Base-by-base conservation (phyloP, 2,329 filamentous ascomycete genomes). In the Pseudogymnoascus sp. region DNA sequence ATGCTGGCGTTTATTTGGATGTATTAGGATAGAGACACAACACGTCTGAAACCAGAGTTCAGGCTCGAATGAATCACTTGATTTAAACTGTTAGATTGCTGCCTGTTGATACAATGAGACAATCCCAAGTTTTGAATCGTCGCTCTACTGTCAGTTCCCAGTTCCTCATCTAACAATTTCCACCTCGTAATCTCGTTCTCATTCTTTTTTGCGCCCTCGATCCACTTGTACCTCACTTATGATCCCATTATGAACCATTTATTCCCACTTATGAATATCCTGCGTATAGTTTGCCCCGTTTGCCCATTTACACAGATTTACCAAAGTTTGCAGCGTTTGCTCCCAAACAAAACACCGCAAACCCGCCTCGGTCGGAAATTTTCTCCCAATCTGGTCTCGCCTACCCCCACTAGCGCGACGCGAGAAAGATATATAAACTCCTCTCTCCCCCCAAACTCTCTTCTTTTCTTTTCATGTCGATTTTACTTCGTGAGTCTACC, bases 401-500 rank as follows among this genome's bases (percentile, higher is more conserved):
- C 21, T 49, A 49, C 41, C 41, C 21, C 12, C 2, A 49, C 41
- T 49, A 49, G 41, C 41, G 41, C 21, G 41, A 49, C 21, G 5
- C 41, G 41, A 12, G 41, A 43, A 43, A 43, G 39, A 14, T 49
- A 49, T 49, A 49, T 49, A 49, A 49, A 49, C 41, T 49, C 41
- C 21, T 21, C 12, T 49, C 12, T 4, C 41, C 41, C 41, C 21
- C 41, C 37, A 55, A 55, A 35, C 49, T 35, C 49, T 60, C 37
- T 60, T 35, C 16, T 68, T 64, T 14, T 64, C 52, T 19, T 23
- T 63, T 59, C 58, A 60, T 60, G 58, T 60, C 58, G 58, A 60
- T 60, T 60, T 60, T 60, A 60, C 58, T 60, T 60, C 66, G 65
- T 71, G 70, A 72, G 8, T 66, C 67, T 1, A 37, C 59, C 16